Base-by-base conservation (phyloP, 2,329 filamentous ascomycete genomes). In the Diaporthe sp. region DNA sequence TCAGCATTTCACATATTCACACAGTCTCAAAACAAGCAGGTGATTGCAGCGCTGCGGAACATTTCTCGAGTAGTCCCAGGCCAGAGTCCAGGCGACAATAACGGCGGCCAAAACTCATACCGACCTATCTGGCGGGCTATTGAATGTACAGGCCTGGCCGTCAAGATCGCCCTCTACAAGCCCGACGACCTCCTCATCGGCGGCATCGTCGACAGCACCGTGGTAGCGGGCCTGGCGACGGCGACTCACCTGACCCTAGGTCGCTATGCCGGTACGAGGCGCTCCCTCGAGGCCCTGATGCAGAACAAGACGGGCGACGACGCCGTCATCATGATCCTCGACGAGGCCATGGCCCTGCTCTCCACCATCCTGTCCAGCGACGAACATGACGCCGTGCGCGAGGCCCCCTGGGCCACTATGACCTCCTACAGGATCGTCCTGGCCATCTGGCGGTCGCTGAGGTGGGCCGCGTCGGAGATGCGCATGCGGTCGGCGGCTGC, bases 181-280 rank as follows among this genome's bases (percentile, higher is more conserved):
- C 81, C 81, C 0, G 81, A 83, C 51, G 78, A 81, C 65, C 77
- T 83, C 0, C 71, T 83, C 7, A 80, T 83, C n/a, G 80, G 79
- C 10, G 81, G 81, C 2, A 81, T 83, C 27, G 80, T 83, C 12
- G 81, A 83, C 17, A 81, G 78, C 39, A 82, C 77, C 25, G 73
- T 82, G 1, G 75, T 79, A 0, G 81, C 80, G 10, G 81, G 81
- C 2, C 74, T 82, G n/a, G 81, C 81, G 55, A 77, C 80, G 10
- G 77, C 80, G 1, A 81, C 79, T 3, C 81, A 82, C 59, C 74
- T 82, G 15, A 79, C 78, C 0, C 61, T 79, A 37, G 80, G 37
- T 13, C 37, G 37, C 4, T 39, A 39, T 4, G 37, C 37, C 3
- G 79, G 79, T 7, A 75, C 78, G 10, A 76, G 81, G 39, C 76